Percentiles rank a stretch among this genome's conserved stretches.
Conservation (phyloP, 1,139 yeast genomes). For the Pichia sp. region DNA sequence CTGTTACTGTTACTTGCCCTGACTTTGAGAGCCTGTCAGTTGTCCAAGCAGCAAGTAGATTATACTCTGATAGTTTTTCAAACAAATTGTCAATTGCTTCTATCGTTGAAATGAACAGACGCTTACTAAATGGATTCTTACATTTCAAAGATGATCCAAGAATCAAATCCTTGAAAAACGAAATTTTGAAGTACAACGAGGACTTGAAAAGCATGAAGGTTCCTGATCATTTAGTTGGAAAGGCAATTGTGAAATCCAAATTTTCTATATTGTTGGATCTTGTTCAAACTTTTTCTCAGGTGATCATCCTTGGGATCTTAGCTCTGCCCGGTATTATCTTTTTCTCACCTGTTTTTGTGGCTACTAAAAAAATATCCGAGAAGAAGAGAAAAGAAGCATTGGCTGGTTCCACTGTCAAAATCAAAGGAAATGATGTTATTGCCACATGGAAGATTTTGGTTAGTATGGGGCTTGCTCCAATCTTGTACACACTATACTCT, state of each 20-base stretch:
- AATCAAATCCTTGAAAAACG: constrained; percentile 53
- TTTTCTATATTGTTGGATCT: constrained; percentile 42
- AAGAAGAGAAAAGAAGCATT: constrained; percentile 75
- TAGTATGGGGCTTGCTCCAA: constrained; percentile 83
- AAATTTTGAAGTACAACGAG: constrained; percentile 65
- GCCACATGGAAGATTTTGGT: constrained; percentile 96
- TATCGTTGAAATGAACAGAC: constrained; percentile 83
- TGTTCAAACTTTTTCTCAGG: constrained; percentile 49
- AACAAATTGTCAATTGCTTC: constrained; percentile 73
- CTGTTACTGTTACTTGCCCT: constrained; percentile 88
- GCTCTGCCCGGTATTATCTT: constrained; percentile 83
- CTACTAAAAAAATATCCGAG: constrained; percentile 68
- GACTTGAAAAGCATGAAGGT: constrained; percentile 63
- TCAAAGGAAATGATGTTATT: constrained; percentile 85
- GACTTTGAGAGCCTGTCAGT: constrained; percentile 91
- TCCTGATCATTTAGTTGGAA: constrained; percentile 89
- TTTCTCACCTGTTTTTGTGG: constrained; percentile 81
- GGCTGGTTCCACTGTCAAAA: constrained; percentile 84
- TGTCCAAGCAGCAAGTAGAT: constrained; percentile 87
- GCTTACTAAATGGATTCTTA: constrained; percentile 75
- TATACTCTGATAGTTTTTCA: constrained; percentile 72
- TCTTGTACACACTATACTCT: constrained; percentile 77
- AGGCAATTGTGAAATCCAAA: constrained; percentile 42
- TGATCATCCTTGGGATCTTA: constrained; percentile 51
- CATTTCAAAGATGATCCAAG: constrained; percentile 69